These are phyloP conservation scores for Helotiales sp. DNA, from an alignment of 2,329 filamentous ascomycete species.

Conservation along the genomic window DNA sequence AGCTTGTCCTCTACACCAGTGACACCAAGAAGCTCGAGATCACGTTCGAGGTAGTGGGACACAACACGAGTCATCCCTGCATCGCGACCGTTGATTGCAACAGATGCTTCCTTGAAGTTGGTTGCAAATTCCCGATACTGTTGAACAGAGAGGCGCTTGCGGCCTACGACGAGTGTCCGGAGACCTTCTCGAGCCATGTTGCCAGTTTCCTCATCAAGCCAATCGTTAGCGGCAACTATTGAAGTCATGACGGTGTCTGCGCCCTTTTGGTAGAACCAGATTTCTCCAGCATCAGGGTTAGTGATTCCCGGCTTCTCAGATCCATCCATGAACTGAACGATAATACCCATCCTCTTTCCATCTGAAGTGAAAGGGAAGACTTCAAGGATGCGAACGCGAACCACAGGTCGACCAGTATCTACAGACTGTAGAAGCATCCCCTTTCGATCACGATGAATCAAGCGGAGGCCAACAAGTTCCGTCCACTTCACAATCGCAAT, in stretches of 20 bases:
- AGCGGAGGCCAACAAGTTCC: slow-evolving; percentile 84
- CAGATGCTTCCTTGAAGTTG: slow-evolving; percentile 77
- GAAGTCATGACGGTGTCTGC: slow-evolving; percentile 98
- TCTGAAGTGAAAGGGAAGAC: slow-evolving; percentile 98
- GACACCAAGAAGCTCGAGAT: slow-evolving; percentile 92
- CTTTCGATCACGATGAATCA: slow-evolving; percentile 85
- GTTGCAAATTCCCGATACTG: slow-evolving; percentile 82
- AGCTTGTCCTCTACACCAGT: slow-evolving; percentile 98
- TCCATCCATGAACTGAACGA: slow-evolving; percentile 80
- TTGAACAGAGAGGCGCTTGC: slow-evolving; percentile 78
- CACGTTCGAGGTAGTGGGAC: slow-evolving; percentile 79
- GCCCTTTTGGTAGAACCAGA: slow-evolving; percentile 99
- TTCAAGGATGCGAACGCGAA: slow-evolving; percentile 87
- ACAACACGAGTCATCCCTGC: slow-evolving; percentile 80
- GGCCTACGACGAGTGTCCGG: slow-evolving; percentile 91
- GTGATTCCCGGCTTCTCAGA: slow-evolving; percentile 53
- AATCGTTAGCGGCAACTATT: slow-evolving; percentile 95
- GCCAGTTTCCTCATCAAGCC: slow-evolving; percentile 98
- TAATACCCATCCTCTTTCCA: slow-evolving; percentile 96
- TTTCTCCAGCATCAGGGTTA: slow-evolving; percentile 69
- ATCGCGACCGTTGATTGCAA: slow-evolving; percentile 82
- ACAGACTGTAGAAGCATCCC: slow-evolving; percentile 82
- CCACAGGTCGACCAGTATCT: slow-evolving; percentile 73
- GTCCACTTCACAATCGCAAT: slow-evolving; percentile 98
- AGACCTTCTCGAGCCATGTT: slow-evolving; percentile 99